Percentiles rank a stretch among this genome's conserved stretches.
phyloP scores from a whole-genome alignment of 331 rosid species.

The Ulmus americana region DNA sequence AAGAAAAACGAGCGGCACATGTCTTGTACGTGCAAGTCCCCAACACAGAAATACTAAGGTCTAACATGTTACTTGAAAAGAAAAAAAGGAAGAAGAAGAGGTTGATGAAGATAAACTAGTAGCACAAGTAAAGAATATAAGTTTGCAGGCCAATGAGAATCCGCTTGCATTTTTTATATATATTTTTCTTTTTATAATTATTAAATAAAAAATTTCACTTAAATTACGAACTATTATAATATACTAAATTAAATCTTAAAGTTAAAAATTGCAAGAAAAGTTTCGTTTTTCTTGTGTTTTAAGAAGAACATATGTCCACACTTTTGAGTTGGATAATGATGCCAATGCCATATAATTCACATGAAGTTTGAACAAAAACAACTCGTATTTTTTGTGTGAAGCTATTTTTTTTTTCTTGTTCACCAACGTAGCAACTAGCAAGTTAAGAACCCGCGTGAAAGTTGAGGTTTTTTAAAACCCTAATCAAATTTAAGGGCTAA shows the following conservation, averaged over 20 bases:
- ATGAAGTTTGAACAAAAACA: background rate
- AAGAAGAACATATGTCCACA: background rate
- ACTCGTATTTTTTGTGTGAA: constrained; percentile 3
- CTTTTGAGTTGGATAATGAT: constrained; percentile 1
- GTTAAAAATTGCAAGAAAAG: no score
- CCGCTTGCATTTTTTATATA: constrained; percentile 2
- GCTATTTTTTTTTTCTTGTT: no score
- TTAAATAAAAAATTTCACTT: no score
- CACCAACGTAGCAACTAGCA: background rate
- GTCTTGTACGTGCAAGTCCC: no score
- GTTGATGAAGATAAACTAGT: background rate
- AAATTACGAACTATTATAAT: no score
- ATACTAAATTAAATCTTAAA: no score
- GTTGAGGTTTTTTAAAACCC: constrained; percentile 10
- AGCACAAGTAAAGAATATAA: constrained; percentile 12
- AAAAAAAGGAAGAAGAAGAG: no score
- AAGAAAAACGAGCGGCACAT: no score
- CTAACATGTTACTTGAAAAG: no score
- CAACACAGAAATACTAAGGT: no score
- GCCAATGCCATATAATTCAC: background rate
- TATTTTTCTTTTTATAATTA: no score
- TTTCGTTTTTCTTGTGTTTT: background rate
- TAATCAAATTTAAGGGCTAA: constrained; percentile 34
- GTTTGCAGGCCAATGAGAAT: background rate
- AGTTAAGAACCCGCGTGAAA: constrained; percentile 2